Conservation (phyloP, 2,329 filamentous ascomycete genomes). For the Colletotrichum chrysophilum region DNA sequence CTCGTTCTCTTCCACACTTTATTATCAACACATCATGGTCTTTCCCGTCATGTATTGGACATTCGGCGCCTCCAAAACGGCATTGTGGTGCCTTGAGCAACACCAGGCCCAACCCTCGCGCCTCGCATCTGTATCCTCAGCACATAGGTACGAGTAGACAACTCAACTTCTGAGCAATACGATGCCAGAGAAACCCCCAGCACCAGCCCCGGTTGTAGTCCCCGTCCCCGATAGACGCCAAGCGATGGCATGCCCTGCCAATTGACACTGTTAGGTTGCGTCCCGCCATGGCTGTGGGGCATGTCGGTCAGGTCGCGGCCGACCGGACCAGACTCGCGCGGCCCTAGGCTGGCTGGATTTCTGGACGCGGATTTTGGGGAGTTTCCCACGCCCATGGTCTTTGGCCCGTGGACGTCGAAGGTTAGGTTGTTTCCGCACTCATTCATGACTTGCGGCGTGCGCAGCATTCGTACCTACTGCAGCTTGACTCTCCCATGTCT, state of each 20-base stretch:
- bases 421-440: neutral
- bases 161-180: neutral
- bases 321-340: conserved; percentile 3
- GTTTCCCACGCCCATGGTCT: neutral
- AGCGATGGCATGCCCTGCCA: conserved; percentile 1
- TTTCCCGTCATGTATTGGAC: neutral
- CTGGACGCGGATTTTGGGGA: neutral
- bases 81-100: neutral
- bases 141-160: neutral
- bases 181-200: neutral
- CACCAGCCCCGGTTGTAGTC: neutral
- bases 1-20: neutral
- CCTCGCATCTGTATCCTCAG: neutral
- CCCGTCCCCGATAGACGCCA: neutral
- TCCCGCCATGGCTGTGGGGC: conserved; percentile 12
- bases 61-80: neutral
- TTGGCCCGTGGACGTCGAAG: neutral
- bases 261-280: conserved; percentile 11
- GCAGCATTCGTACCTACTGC: neutral
- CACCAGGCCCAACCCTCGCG: neutral
- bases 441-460: neutral
- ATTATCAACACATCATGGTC: neutral
- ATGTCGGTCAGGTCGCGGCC: conserved; percentile 15
- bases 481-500: neutral
- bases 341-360: neutral